Evolutionary conservation across 2,329 filamentous ascomycete species (phyloP).

Genomic region (Colletotrichum plurivorum): DNA sequence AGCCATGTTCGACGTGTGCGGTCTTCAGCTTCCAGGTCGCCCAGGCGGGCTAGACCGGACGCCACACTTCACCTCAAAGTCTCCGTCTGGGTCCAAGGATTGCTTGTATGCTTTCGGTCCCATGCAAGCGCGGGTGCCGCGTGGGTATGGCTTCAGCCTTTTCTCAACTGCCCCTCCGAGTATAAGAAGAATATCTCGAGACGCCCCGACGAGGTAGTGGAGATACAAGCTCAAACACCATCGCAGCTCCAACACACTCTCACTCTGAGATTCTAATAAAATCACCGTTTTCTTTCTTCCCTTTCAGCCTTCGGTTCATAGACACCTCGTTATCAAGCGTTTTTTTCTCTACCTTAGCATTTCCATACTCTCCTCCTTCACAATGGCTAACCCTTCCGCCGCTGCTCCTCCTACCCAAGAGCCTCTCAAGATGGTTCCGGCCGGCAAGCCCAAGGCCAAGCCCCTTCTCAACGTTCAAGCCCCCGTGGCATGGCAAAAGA

Average conservation of each 20-base stretch:
- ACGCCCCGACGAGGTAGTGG: neutral
- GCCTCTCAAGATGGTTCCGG: neutral
- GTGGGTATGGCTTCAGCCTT: conserved; percentile 3
- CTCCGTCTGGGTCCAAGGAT: conserved; percentile 8
- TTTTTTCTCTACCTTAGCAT: neutral
- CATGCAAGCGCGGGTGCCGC: neutral
- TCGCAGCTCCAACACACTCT: neutral
- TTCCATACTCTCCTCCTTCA: neutral
- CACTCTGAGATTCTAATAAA: no score
- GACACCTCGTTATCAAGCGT: neutral
- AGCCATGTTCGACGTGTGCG: conserved; percentile 16
- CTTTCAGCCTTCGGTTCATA: no score
- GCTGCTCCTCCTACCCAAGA: neutral
- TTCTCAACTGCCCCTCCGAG: neutral
- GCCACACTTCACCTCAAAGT: conserved; percentile 27
- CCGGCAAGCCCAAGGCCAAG: conserved; percentile 11
- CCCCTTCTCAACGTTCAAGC: conserved; percentile 30
- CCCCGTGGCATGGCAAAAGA: conserved; percentile 8
- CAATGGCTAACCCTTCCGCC: conserved; percentile 25
- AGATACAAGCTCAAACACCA: neutral
- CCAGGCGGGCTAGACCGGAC: conserved; percentile 17
- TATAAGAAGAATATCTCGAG: conserved; percentile 38
- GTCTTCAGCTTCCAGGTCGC: conserved; percentile 15
- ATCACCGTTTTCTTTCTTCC: neutral
- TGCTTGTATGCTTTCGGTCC: conserved; percentile 20